Evolutionary conservation across 1,139 yeast species (phyloP).

Genomic region (Blastobotrys aristatus): DNA sequence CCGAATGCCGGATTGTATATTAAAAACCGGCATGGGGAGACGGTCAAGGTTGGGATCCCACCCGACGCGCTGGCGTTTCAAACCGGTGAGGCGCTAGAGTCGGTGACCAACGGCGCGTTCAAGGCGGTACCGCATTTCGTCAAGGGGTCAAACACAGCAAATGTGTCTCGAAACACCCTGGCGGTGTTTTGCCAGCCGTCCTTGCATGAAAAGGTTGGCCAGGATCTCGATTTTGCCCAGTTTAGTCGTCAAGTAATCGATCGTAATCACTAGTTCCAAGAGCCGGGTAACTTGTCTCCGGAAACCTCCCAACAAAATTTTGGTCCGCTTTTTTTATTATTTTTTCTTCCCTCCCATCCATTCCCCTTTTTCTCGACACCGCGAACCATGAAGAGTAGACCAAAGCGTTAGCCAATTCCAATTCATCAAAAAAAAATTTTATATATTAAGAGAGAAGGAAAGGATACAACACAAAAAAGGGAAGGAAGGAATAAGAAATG

Average conservation of each 20-base stretch:
- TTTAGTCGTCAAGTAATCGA: constrained; percentile 36
- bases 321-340: not conserved
- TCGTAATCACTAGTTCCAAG: constrained; percentile 21
- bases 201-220: constrained; percentile 44
- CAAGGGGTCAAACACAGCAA: constrained; percentile 37
- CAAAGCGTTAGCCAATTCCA: not conserved
- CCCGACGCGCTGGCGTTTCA: constrained; percentile 56
- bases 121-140: constrained; percentile 62
- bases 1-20: constrained; percentile 51
- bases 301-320: not conserved
- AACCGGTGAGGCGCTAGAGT: constrained; percentile 58
- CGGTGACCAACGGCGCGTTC: constrained; percentile 46
- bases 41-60: constrained; percentile 53
- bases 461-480: not conserved
- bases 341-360: not conserved
- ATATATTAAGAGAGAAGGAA: no score
- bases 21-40: constrained; percentile 42
- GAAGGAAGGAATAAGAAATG: constrained; percentile 4
- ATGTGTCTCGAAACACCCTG: constrained; percentile 49
- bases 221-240: constrained; percentile 47
- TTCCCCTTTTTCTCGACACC: not conserved
- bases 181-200: constrained; percentile 66
- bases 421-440: not conserved
- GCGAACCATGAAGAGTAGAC: not conserved
- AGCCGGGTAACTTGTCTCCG: constrained; percentile 1